A percentile compares a stretch with the other conserved stretches of the same genome.
phyloP scores from a whole-genome alignment of 129 eudicot genomes.

The Flaveria linearis region DNA sequence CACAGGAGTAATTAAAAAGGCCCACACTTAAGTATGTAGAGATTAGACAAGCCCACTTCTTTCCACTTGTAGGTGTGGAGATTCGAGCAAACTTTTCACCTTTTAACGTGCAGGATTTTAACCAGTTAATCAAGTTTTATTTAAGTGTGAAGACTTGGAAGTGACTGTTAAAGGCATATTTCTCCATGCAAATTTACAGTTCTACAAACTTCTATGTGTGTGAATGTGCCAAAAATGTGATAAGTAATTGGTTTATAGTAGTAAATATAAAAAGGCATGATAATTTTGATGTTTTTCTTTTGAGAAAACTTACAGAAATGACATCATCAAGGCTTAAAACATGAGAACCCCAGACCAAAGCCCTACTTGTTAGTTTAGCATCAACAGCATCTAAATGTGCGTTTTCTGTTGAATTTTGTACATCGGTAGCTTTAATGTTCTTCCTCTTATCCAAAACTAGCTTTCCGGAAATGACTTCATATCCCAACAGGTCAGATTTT shows the following conservation, averaged over 20 bases:
- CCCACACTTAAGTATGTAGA: not conserved
- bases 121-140: not conserved
- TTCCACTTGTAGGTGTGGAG: not conserved
- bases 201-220: constrained; percentile 5
- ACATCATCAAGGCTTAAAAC: constrained; percentile 72
- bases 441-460: constrained; percentile 75
- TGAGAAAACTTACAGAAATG: constrained; percentile 62
- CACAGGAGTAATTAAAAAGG: not conserved
- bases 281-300: not conserved
- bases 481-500: constrained; percentile 84
- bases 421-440: constrained; percentile 50
- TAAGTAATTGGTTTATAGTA: not conserved
- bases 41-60: not conserved
- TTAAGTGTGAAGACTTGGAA: not conserved
- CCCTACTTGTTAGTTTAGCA: constrained; percentile 96
- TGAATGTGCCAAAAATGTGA: not conserved
- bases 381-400: constrained; percentile 63
- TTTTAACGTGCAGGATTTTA: not conserved
- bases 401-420: constrained; percentile 52
- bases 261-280: not conserved
- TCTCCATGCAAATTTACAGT: not conserved
- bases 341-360: constrained; percentile 87
- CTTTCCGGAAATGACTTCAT: constrained; percentile 86
- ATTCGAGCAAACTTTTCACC: not conserved
- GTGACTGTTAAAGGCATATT: not conserved